Conservation (phyloP, 441 rosid genomes). For the Gossypium laxum region DNA sequence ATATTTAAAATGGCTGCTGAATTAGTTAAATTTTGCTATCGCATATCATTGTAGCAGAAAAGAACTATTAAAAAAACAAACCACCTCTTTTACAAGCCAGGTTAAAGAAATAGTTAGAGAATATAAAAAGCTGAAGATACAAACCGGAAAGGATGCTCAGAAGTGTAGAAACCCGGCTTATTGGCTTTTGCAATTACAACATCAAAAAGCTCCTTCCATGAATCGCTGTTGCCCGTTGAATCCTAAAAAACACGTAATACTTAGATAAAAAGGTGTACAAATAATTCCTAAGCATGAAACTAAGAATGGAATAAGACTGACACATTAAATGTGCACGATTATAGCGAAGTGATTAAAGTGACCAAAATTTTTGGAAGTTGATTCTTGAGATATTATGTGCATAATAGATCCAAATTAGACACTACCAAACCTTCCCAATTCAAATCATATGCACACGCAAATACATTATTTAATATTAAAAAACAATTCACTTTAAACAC, state of each 20-base stretch:
- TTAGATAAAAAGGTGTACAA: neutral
- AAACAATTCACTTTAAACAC: neutral
- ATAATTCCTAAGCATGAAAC: slow-evolving; percentile 2
- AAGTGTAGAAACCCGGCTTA: slow-evolving; percentile 89
- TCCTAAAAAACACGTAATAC: slow-evolving; percentile 42
- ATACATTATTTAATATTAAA: neutral
- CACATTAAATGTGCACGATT: neutral
- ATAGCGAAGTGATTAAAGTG: neutral
- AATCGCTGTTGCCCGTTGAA: slow-evolving; percentile 47
- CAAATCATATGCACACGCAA: neutral
- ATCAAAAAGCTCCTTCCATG: slow-evolving; percentile 92
- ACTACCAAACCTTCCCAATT: neutral
- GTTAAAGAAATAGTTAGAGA: slow-evolving; percentile 2
- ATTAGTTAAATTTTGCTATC: neutral
- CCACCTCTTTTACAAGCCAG: neutral
- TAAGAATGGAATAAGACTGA: neutral
- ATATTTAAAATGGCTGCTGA: neutral
- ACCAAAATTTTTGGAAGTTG: neutral
- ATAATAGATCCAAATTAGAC: neutral
- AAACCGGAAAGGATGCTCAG: slow-evolving; percentile 95
- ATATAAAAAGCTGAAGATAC: slow-evolving; percentile 20
- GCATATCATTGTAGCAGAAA: neutral
- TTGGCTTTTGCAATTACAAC: slow-evolving; percentile 95
- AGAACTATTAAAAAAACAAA: neutral
- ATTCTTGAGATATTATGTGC: neutral